Base-by-base conservation (phyloP, 2,329 filamentous ascomycete genomes). In the Calonectria pseudoreteaudii region DNA sequence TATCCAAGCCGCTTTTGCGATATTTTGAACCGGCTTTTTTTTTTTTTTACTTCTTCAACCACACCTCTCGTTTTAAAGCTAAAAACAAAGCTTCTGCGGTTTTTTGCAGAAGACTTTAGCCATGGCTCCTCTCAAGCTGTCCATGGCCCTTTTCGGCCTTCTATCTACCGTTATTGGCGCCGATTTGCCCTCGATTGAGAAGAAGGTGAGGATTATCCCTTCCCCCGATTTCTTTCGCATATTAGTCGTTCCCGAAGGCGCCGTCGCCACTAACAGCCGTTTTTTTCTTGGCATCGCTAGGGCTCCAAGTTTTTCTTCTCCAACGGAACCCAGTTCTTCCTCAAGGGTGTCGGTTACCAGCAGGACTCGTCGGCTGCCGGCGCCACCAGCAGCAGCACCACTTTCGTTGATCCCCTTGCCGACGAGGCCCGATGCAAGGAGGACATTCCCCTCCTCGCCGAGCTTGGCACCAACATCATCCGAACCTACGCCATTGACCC, bases 331-430 rank as follows among this genome's bases (percentile, higher is more conserved):
- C 88, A 90, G 81, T 90, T 90, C 87, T 97, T 92, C 89, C 94
- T 98, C 85, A 95, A 94, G 85, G 97, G 97, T 87, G 90, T 99
- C 80, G 97, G 97, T 79, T 99, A 99, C 88, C 97, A 99, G 88
- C 92, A 96, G 87, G 94, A 96, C 80, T 88, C 88, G 76, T 88
- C 88, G 77, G 87, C 90, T 66, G 90, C 89, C 66, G 90, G 91
- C 74, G 82, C 82, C 70, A 87, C 88, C 70, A 88, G 74, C 73
- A 76, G 86, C 50, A 84, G 84, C 71, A 83, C 86, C 68, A 88
- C 88, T 74, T 98, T 95, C 88, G 90, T 89, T 76, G 97, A 99
- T 83, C 96, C 97, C 72, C 91, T 99, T 49, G 90, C 95, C 79
- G 92, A 98, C 82, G 86, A 87, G 70, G 86, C 87, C 41, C 85